Conservation (phyloP, 2,329 filamentous ascomycete species). For the Elsinoe batatas region DNA sequence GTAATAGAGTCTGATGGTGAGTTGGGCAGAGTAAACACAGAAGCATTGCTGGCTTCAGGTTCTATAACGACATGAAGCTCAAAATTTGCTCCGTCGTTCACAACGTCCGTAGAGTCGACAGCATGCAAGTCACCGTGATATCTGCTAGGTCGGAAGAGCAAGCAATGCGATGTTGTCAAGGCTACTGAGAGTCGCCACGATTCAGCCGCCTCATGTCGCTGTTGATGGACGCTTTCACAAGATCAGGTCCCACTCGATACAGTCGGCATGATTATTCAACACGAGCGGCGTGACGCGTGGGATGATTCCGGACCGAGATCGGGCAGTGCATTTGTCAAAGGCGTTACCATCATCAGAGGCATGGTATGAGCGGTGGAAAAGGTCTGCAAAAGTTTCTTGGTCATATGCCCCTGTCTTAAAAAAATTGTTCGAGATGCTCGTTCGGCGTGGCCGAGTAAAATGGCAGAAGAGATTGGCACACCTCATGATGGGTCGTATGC, state of each 20-base stretch:
- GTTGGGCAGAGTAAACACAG: background rate
- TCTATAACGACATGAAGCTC: background rate
- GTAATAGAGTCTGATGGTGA: background rate
- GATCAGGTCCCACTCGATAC: background rate
- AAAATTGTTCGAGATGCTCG: background rate
- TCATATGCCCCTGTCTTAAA: background rate
- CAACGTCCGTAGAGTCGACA: no score
- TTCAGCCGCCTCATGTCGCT: background rate
- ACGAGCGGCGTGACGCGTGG: conserved; percentile 4
- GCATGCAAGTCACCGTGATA: no score
- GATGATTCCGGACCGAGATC: background rate
- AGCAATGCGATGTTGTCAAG: background rate
- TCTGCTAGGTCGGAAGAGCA: no score
- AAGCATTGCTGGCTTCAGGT: background rate
- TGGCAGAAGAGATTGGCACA: background rate
- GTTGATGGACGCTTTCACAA: background rate
- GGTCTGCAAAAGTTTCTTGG: background rate
- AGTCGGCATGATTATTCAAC: conserved; percentile 9
- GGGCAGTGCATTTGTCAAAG: background rate
- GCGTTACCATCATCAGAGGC: background rate
- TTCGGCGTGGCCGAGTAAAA: background rate
- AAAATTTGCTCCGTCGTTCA: background rate
- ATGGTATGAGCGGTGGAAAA: background rate
- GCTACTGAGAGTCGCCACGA: background rate
- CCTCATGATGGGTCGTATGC: background rate